phyloP scores from a whole-genome alignment of 1,139 yeast species.

The Hanseniaspora sp. region DNA sequence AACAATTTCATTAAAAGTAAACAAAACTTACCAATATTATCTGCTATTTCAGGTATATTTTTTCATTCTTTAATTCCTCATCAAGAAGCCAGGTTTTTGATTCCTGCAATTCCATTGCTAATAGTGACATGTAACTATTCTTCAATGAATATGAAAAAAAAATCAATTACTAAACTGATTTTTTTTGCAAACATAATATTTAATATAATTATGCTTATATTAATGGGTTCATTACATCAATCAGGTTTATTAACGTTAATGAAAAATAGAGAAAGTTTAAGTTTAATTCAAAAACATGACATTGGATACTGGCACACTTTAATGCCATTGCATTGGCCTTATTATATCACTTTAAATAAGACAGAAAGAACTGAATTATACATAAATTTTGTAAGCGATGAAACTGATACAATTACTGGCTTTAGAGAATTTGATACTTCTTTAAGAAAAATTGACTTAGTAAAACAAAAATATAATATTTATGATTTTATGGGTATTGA shows the following conservation, averaged over 20 bases:
- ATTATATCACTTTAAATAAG: not conserved
- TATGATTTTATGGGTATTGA: slow-evolving; percentile 13
- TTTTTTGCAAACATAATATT: slow-evolving; percentile 38
- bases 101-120: slow-evolving; percentile 65
- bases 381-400: slow-evolving; percentile 6
- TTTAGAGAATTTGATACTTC: not conserved
- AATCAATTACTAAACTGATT: slow-evolving; percentile 19
- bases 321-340: slow-evolving; percentile 14
- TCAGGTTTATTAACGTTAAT: slow-evolving; percentile 56
- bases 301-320: slow-evolving; percentile 10
- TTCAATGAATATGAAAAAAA: slow-evolving; percentile 5
- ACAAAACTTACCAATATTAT: slow-evolving; percentile 40
- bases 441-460: not conserved
- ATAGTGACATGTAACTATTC: slow-evolving; percentile 40
- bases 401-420: not conserved
- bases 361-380: not conserved
- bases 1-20: slow-evolving; percentile 21
- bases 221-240: slow-evolving; percentile 81
- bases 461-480: not conserved
- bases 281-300: not conserved
- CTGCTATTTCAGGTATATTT: slow-evolving; percentile 50
- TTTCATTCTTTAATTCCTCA: slow-evolving; percentile 55
- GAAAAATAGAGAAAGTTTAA: not conserved
- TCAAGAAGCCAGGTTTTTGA: slow-evolving; percentile 77
- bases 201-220: slow-evolving; percentile 45